These are phyloP conservation scores for Microbotryum lychnidis-dioicae DNA, from an alignment of 1,284 basidiomycete genomes.

Conservation along the genomic window DNA sequence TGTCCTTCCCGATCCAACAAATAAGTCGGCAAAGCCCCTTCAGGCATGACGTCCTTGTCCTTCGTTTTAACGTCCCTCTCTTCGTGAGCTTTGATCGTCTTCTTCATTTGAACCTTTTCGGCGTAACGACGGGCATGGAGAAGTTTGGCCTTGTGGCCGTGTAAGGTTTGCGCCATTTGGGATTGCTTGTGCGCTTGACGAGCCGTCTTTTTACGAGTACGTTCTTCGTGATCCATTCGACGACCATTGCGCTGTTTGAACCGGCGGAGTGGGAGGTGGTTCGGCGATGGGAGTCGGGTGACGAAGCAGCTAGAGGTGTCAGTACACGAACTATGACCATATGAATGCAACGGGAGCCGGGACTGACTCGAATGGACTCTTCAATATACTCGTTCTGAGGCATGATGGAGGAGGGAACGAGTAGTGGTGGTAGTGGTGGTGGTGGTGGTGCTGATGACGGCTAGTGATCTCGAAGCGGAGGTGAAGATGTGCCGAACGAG, in stretches of 20 bases:
- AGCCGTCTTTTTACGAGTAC: constrained; percentile 77
- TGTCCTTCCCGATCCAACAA: constrained; percentile 94
- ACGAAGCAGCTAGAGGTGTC: background rate
- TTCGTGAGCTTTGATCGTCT: constrained; percentile 97
- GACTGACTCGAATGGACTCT: constrained; percentile 63
- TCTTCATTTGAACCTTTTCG: constrained; percentile 98
- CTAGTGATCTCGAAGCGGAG: background rate
- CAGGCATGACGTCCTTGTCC: constrained; percentile 68
- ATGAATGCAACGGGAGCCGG: constrained; percentile 38
- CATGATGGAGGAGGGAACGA: constrained; percentile 9
- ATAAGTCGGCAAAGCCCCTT: constrained; percentile 86
- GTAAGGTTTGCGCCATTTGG: constrained; percentile 81
- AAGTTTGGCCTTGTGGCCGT: constrained; percentile 95
- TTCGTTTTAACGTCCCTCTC: constrained; percentile 95
- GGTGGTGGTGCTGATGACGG: background rate
- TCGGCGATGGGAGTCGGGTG: background rate
- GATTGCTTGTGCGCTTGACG: constrained; percentile 84
- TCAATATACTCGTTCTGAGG: constrained; percentile 64
- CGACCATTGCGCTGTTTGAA: constrained; percentile 47
- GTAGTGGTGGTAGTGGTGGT: background rate
- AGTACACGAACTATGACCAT: constrained; percentile 47
- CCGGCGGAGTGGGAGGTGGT: background rate
- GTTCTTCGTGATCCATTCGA: constrained; percentile 44
- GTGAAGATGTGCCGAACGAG: background rate
- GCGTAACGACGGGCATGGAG: constrained; percentile 91